A percentile compares a stretch with the other conserved stretches of the same genome.
Conservation (phyloP, 768 basidiomycete species). For the Mycena vitilis region DNA sequence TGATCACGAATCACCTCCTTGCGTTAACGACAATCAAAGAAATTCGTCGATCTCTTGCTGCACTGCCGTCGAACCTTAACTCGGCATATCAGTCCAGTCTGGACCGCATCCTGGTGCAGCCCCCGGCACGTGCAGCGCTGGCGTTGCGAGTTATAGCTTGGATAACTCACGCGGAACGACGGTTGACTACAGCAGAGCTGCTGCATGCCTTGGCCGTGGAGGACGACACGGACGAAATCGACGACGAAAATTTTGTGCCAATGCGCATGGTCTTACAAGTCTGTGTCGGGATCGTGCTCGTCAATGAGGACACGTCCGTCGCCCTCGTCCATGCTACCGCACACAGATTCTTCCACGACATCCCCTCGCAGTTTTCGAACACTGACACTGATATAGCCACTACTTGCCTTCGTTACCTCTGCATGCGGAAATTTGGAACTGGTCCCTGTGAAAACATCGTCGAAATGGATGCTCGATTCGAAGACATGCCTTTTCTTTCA, state of each 20-base stretch:
- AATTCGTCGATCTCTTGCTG: constrained; percentile 19
- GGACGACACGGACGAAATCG: constrained; percentile 20
- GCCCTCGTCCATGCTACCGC: constrained; percentile 27
- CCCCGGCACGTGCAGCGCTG: constrained; percentile 14
- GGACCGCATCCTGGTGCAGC: constrained; percentile 21
- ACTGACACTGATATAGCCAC: constrained; percentile 27
- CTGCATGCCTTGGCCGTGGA: constrained; percentile 30
- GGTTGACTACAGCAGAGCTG: constrained; percentile 23
- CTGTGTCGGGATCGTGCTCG: constrained; percentile 24
- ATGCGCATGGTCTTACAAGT: constrained; percentile 23
- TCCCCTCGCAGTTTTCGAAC: constrained; percentile 19
- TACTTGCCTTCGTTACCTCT: constrained; percentile 27
- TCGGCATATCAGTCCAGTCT: constrained; percentile 30
- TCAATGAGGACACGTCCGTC: constrained; percentile 21
- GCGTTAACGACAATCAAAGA: constrained; percentile 26
- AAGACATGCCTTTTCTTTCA: constrained; percentile 23
- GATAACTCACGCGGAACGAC: constrained; percentile 28
- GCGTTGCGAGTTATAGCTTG: constrained; percentile 24
- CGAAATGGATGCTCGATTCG: constrained; percentile 17
- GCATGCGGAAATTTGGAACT: constrained; percentile 19
- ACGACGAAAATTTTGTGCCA: constrained; percentile 23
- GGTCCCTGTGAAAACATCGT: constrained; percentile 20
- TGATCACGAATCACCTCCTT: constrained; percentile 24
- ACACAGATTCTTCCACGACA: constrained; percentile 19
- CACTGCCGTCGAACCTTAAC: constrained; percentile 24